Percentiles rank a stretch among this genome's conserved stretches.
Conservation (phyloP, 495 filamentous ascomycete genomes). For the Penicillium bialowiezense region DNA sequence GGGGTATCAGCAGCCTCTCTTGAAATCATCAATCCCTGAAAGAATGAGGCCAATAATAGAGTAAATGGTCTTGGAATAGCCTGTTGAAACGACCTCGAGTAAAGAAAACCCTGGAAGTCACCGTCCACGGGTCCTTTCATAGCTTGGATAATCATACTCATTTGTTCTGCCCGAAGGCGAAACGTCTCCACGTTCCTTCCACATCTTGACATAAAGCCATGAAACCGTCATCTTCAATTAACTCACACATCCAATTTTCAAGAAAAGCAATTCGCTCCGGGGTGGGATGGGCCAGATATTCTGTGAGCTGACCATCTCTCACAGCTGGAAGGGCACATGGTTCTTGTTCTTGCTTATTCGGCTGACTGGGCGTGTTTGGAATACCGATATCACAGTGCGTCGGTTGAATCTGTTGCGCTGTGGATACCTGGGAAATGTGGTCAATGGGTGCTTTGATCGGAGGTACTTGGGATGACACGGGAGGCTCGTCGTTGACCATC, state of each 20-base stretch:
- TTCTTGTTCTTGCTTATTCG: neutral
- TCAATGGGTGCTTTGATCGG: neutral
- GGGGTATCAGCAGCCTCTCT: too few relatives aligned
- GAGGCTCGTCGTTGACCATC: neutral
- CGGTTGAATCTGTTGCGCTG: neutral
- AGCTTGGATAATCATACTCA: too few relatives aligned
- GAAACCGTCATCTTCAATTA: conserved; percentile 45
- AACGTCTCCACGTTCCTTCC: conserved; percentile 42
- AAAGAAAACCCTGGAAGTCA: too few relatives aligned
- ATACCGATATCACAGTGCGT: too few relatives aligned
- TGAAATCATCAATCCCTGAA: too few relatives aligned
- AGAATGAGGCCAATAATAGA: too few relatives aligned
- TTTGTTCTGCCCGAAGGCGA: conserved; percentile 34
- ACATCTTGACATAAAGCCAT: conserved; percentile 41
- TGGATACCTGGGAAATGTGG: neutral
- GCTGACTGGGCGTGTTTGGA: too few relatives aligned
- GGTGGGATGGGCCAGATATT: conserved; percentile 31
- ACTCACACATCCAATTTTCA: conserved; percentile 43
- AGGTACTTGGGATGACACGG: neutral
- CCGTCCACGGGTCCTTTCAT: too few relatives aligned
- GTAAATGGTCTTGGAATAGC: too few relatives aligned
- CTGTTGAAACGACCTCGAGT: too few relatives aligned
- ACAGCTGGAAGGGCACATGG: conserved; percentile 9
- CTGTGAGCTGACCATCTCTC: conserved; percentile 28
- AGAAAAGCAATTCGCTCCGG: conserved; percentile 33